Conservation (phyloP, 2,329 filamentous ascomycete genomes). For the Trichophyton mentagrophytes region DNA sequence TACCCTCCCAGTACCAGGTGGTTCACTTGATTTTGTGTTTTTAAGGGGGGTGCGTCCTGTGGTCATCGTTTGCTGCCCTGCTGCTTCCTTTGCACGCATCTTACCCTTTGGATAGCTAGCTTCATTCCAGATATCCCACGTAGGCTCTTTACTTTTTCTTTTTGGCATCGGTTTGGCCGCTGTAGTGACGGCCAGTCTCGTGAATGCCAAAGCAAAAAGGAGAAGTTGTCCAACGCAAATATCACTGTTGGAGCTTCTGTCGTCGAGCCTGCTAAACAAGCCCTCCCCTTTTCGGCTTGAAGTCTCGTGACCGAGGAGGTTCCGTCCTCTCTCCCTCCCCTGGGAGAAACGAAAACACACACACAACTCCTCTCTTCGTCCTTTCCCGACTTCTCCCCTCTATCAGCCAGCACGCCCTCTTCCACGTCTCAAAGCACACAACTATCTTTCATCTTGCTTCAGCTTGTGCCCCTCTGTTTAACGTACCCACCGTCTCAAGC, state of each 20-base stretch:
- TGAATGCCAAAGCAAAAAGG: not conserved
- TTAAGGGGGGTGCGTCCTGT: not conserved
- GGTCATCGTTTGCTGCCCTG: not conserved
- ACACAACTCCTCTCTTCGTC: not conserved
- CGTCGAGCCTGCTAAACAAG: not conserved
- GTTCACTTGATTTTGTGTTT: not conserved
- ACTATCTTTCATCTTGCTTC: not conserved
- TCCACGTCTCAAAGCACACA: not conserved
- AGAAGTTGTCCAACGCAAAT: not conserved
- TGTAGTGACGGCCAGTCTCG: not conserved
- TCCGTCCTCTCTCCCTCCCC: not conserved
- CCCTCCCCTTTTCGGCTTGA: not conserved
- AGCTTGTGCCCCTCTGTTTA: not conserved
- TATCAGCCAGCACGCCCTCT: not conserved
- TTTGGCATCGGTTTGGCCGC: not conserved
- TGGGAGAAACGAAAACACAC: not conserved
- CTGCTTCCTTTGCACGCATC: not conserved
- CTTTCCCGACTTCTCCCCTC: not conserved
- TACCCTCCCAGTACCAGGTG: not conserved
- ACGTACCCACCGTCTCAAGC: not conserved
- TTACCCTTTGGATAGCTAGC: constrained; percentile 1
- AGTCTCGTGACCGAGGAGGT: not conserved
- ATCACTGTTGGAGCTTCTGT: not conserved
- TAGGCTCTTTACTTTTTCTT: not conserved
- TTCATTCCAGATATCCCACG: not conserved